phyloP scores from a whole-genome alignment of 257 asterid species.

The Catharanthus roseus region DNA sequence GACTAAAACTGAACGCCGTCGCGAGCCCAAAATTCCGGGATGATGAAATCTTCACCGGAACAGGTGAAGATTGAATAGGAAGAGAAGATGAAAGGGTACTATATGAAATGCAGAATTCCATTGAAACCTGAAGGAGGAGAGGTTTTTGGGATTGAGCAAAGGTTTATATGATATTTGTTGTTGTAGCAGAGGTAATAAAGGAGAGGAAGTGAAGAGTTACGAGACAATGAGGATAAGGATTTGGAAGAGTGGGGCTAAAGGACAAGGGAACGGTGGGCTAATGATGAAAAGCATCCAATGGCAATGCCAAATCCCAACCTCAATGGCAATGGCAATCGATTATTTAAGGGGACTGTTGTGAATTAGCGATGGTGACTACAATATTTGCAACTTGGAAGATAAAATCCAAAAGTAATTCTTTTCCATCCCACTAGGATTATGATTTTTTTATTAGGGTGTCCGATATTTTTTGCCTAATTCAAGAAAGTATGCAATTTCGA shows the following conservation, averaged over 20 bases:
- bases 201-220: neutral
- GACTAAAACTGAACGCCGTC: no score
- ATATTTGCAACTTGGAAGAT: no score
- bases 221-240: slow-evolving; percentile 14
- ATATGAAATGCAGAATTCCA: slow-evolving; percentile 53
- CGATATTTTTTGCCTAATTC: no score
- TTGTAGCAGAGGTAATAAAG: neutral
- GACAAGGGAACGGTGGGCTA: slow-evolving; percentile 13
- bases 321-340: neutral
- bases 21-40: slow-evolving; percentile 5
- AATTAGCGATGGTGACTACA: no score
- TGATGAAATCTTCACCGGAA: slow-evolving; percentile 9
- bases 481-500: no score
- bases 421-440: no score
- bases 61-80: slow-evolving; percentile 26
- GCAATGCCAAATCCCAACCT: neutral
- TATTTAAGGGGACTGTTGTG: no score
- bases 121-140: neutral
- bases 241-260: neutral
- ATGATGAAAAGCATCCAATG: neutral
- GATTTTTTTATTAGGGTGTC: no score
- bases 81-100: slow-evolving; percentile 28
- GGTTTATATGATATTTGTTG: neutral
- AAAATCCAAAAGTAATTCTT: no score
- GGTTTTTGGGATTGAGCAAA: neutral